Evolutionary conservation across 306 rosid species (phyloP), one percentile per base, ranked within the genome.

Genomic region (Luffa acutangula): DNA sequence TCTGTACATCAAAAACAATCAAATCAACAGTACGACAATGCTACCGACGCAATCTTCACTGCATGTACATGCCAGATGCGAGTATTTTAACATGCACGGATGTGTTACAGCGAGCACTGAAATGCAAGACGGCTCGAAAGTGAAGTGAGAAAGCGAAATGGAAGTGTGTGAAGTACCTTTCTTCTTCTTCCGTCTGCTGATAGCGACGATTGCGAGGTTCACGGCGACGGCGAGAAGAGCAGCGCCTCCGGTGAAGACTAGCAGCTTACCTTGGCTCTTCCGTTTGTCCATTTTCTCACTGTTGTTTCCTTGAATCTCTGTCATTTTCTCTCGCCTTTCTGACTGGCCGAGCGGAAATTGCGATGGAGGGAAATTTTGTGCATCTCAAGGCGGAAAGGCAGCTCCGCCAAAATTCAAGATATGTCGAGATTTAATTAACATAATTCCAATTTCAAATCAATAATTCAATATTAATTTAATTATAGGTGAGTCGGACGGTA

Each of bases 211-310:
- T 15, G 87, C 93, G 77, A 94, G 79, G 85, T 92, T 92, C 46
- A 81, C 89, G 4, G 92, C 93, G 15, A 94, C 83, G 60, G 91
- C 92, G 25, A 92, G 75, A 74, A 89, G 83, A 54, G 98, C 97
- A 7, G 97, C 95, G 72, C 90, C 89, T 67, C 98, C 98, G 84
- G 95, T 90, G 82, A 92, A 48, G 56, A 79, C 95, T 4, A 92
- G 37, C 1, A 89, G 42, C 80, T 54, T 78, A 7, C 88, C 66
- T 8, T 80, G 86, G 83, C 79, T 87, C 86, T 80, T 88, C 59
- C 36, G 87, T 60, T 82, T 87, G 56, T 78, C 71, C 89, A 91
- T 89, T 88, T 82, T 89, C 87, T 85, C 84, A 39, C 88, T 41
- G 79, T 83, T 41, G 79, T 83, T 86, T 75, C 80, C 88, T 43